Base-by-base conservation (phyloP, 2,329 filamentous ascomycete species). In the Ceratocystis cubensis region DNA sequence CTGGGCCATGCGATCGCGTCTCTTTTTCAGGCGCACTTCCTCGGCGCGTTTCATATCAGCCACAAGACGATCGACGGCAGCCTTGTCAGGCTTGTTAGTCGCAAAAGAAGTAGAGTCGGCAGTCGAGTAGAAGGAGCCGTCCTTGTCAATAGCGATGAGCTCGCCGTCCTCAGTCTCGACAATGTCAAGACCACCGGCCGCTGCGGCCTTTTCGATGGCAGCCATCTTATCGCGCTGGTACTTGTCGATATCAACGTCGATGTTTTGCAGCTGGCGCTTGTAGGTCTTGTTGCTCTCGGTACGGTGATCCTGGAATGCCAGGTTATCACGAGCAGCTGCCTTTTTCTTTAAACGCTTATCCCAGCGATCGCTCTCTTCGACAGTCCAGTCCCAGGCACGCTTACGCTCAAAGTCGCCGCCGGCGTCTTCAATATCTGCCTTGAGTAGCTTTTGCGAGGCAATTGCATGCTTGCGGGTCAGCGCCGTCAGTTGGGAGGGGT, bases 371-470 rank as follows among this genome's bases (percentile, higher is more conserved):
- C 86, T 89, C 77, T 99, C 94, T 70, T 99, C 94, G 5, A 93
- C 80, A 0, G 94, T 99, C 89, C 94, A 99, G 78, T 97, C 94
- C 94, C 94, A 99, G 1, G 94, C 94, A 50, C 94, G 87, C 78
- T 97, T 96, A 71, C 94, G 89, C 80, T 99, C 94, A 73, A 97
- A 99, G 75, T 97, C 94, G 66, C 89, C 91, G 44, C 91, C 91
- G 0, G 82, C 80, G 20, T 89, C 90, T 75, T 92, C 89, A 1
- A 91, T 87, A 72, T 96, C 91, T 3, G 91, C 90, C 78, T 96
- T 96, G 56, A 96, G 82, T 0, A 99, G 84, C 73, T 97, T 99
- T 75, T 96, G 91, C 5, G 88, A 86, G 22, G 94, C 93, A 70
- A 94, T 86, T 66, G 90, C 92, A 72, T 91, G 89, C 73, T 91